Conservation (phyloP, 2,329 filamentous ascomycete genomes). For the Cordyceps javanica region DNA sequence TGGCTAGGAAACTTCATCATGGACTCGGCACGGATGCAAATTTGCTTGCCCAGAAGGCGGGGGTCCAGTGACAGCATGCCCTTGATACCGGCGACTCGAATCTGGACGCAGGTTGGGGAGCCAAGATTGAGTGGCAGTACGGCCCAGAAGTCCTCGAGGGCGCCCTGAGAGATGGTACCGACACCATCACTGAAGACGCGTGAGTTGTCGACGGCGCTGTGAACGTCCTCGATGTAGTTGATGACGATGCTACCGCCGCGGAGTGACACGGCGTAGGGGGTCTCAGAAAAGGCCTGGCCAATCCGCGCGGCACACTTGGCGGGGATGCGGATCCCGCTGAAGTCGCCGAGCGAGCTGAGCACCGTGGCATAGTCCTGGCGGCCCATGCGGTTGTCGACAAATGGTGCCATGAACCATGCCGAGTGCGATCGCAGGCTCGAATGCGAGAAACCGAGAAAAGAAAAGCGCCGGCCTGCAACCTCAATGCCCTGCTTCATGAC, state of each 20-base stretch:
- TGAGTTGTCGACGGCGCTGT: constrained; percentile 33
- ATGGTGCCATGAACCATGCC: constrained; percentile 55
- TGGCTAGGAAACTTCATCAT: constrained; percentile 72
- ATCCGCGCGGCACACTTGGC: constrained; percentile 55
- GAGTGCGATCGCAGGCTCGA: constrained; percentile 68
- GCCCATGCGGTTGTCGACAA: constrained; percentile 28
- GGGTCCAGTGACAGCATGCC: constrained; percentile 70
- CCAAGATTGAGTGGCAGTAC: constrained; percentile 40
- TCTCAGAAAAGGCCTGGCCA: constrained; percentile 69
- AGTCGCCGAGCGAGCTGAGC: constrained; percentile 44
- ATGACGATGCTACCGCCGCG: constrained; percentile 28
- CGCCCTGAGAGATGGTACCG: constrained; percentile 60
- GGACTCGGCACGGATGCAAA: constrained; percentile 59
- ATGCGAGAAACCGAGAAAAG: constrained; percentile 73
- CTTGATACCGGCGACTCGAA: constrained; percentile 68
- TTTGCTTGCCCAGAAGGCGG: constrained; percentile 46
- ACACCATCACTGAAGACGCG: constrained; percentile 74
- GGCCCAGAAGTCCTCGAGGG: constrained; percentile 56
- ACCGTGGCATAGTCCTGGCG: constrained; percentile 36
- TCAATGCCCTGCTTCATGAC: constrained; percentile 54
- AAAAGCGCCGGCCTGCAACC: constrained; percentile 57
- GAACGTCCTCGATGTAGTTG: constrained; percentile 43
- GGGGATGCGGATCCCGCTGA: constrained; percentile 43
- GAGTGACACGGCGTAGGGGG: constrained; percentile 55
- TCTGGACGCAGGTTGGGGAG: constrained; percentile 63